Evolutionary conservation across 345 rosid genomes (phyloP), one percentile per base, ranked within the genome.

Genomic region (Lagerstroemia speciosa): DNA sequence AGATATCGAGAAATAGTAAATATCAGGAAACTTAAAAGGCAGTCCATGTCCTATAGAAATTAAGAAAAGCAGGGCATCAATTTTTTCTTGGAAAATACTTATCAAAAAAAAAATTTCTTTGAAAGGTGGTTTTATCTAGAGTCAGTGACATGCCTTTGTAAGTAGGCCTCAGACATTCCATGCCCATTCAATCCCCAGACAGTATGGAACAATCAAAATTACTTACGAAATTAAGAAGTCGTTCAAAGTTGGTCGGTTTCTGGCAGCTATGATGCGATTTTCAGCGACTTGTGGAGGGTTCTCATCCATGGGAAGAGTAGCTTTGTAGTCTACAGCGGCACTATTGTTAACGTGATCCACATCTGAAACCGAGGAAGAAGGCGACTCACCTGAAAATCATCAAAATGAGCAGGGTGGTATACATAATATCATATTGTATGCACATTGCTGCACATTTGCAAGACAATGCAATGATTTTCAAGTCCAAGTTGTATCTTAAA

Each of bases 331-430:
- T 45, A 69, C 78, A 71, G 85, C 70, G 74, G 87, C 78, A 69
- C 86, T 82, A 74, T 89, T 86, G 77, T 92, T 95, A 78, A 90
- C 81, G 74, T 95, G 90, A 80, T 92, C 98, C 62, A 95, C 82
- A 77, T 92, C 96, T 45, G 99, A 95, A 48, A 92, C 99, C 80
- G 99, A 88, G 53, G 99, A 95, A 71, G 98, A 90, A 74, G 99
- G 97, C 73, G 99, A 95, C 77, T 92, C 99, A 30, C 96, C 99
- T 95, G 79, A 76, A 65, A 65, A 40, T 38, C 63, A 58, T 58
- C 63, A 27, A 58, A 24, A 58, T 30, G 63, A 58, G 34, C 17
- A 58, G 7, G 14, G 46, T n/a, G n/a, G n/a, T 2, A 41, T 9
- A 41, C 46, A 58, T 52, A 7, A 58, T 9, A 33, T 41, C 29